phyloP scores from a whole-genome alignment of 192 early-diverging fungal species.

The Phlyctochytrium arcticum region DNA sequence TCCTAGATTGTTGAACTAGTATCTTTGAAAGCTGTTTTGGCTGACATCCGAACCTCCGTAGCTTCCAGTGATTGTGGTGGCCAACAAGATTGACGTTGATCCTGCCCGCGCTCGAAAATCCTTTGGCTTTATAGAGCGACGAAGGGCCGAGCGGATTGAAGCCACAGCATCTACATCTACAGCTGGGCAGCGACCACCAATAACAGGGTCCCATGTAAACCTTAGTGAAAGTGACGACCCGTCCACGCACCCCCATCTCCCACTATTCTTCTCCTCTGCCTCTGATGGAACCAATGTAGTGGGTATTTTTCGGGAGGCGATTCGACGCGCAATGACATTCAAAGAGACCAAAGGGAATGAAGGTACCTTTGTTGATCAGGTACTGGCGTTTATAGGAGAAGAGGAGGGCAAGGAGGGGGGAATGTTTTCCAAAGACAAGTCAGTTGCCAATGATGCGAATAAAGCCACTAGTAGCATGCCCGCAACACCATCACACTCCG shows the following conservation, averaged over 20 bases:
- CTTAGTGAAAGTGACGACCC: not conserved
- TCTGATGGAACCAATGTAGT: constrained; percentile 59
- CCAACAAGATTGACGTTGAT: constrained; percentile 62
- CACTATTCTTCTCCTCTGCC: constrained; percentile 45
- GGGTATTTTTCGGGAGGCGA: constrained; percentile 46
- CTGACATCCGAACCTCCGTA: not conserved
- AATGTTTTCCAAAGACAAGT: constrained; percentile 20
- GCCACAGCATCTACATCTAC: not conserved
- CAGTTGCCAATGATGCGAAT: no score
- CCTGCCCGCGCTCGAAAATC: constrained; percentile 45
- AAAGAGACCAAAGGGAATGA: constrained; percentile 32
- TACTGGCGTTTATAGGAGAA: constrained; percentile 45
- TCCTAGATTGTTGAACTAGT: not conserved
- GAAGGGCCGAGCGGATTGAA: constrained; percentile 18
- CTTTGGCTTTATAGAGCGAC: constrained; percentile 50
- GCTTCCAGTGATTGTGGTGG: constrained; percentile 52
- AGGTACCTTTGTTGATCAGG: constrained; percentile 48
- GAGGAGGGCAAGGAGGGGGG: constrained; percentile 26
- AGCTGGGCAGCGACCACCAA: not conserved
- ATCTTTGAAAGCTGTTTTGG: not conserved
- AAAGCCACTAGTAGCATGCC: no score
- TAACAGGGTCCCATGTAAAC: no score
- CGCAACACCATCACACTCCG: no score
- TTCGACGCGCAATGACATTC: constrained; percentile 39
- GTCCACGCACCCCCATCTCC: constrained; percentile 1